Evolutionary conservation across 2,329 filamentous ascomycete genomes (phyloP), one percentile per base, ranked within the genome.

Genomic region (Trichoderma hamatum): DNA sequence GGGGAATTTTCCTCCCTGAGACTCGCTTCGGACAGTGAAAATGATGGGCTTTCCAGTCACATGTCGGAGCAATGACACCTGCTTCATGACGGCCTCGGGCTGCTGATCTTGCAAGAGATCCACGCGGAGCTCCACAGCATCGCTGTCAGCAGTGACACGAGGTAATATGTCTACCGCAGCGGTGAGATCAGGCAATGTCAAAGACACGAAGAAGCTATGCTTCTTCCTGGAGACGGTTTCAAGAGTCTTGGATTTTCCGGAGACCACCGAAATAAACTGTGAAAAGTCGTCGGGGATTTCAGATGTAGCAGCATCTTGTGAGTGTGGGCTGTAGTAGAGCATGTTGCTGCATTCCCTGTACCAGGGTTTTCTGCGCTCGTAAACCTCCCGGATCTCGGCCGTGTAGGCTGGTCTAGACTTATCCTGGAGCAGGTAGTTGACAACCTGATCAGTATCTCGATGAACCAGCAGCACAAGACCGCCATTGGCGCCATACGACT

Each of bases 301-400:
- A 32, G 64, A 28, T 39, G 30, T 28, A 26, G 79, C 76, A 10
- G 73, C 73, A 24, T 59, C 72, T 13, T 76, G 81, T 1, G 80
- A 74, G 72, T 87, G 89, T 62, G 93, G 93, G 78, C 92, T 97
- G 82, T 95, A 92, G 82, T 97, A 98, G 74, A 96, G 89, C 74
- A 93, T 91, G 77, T 97, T 99, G 83, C 94, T 97, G 84, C 96
- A 98, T 78, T 95, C 89, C 69, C 92, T 86, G 80, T 93, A 98
- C 89, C 93, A 97, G 3, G 90, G 91, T 78, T 94, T 96, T 46
- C 96, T 90, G 65, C 95, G 90, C 69, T 93, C 83, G 85, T 97
- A 99, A 2, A 99, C 95, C 11, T 89, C 89, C 82, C 93, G 91
- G 83, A 97, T 97, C 75, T 98, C 91, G 73, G 96, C 94, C 5